phyloP scores from a whole-genome alignment of 768 basidiomycete species.

The Dacryopinax spathularia region DNA sequence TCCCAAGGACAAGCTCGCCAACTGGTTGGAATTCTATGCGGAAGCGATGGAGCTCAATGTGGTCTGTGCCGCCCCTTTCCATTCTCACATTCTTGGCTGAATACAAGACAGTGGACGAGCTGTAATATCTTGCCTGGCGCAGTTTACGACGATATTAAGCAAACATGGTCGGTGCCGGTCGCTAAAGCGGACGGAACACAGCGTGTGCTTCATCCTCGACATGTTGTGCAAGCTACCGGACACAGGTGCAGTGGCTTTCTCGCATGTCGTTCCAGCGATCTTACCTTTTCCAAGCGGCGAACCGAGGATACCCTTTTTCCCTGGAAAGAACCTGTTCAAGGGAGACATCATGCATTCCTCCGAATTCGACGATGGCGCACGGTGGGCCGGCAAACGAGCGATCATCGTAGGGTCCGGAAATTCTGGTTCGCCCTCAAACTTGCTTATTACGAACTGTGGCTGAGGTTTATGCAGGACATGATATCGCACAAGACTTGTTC shows the following conservation, averaged over 20 bases:
- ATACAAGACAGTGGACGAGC: slow-evolving; percentile 2
- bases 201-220: neutral
- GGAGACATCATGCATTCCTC: neutral
- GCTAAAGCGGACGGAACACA: neutral
- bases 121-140: neutral
- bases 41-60: slow-evolving; percentile 1
- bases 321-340: neutral
- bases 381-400: neutral
- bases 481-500: neutral
- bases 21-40: slow-evolving; percentile 7
- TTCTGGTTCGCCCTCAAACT: too few species aligned
- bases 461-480: too few species aligned
- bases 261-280: too few species aligned
- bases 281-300: too few species aligned
- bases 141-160: neutral
- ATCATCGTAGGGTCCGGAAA: neutral
- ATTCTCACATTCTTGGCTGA: too few species aligned
- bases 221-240: slow-evolving; percentile 9
- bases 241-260: too few species aligned
- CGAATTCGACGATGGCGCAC: neutral
- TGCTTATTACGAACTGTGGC: too few species aligned
- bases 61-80: too few species aligned
- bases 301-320: neutral
- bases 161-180: neutral
- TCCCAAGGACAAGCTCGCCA: slow-evolving; percentile 5